phyloP scores from a whole-genome alignment of 768 basidiomycete species.

The Naganishia onofrii region DNA sequence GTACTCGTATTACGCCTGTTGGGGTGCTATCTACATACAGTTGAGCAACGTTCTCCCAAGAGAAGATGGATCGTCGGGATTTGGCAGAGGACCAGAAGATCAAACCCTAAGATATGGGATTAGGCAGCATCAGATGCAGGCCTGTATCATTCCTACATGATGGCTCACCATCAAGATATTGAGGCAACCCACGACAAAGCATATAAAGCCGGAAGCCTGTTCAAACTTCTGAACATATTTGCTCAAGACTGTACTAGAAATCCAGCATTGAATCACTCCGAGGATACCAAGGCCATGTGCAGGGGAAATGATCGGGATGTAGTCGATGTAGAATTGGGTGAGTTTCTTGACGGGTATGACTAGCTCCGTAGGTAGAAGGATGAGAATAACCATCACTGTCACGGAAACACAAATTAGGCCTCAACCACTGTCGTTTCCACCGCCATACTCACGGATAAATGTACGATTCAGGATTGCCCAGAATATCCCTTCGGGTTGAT shows the following conservation, averaged over 20 bases:
- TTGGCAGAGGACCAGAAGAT: conserved; percentile 43
- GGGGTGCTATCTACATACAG: conserved; percentile 35
- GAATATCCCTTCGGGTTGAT: conserved; percentile 84
- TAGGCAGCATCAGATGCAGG: conserved; percentile 61
- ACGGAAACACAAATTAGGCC: not conserved
- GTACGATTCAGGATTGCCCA: conserved; percentile 86
- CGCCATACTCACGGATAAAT: conserved; percentile 60
- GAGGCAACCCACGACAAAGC: conserved; percentile 85
- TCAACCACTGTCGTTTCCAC: not conserved
- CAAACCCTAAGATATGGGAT: conserved; percentile 50
- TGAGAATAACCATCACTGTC: conserved; percentile 68
- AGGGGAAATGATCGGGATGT: conserved; percentile 80
- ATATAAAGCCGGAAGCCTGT: conserved; percentile 84
- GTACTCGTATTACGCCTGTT: not conserved
- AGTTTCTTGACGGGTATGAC: conserved; percentile 64
- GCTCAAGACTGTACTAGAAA: conserved; percentile 59
- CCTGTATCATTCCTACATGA: conserved; percentile 43
- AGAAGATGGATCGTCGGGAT: conserved; percentile 52
- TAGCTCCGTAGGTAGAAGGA: conserved; percentile 73
- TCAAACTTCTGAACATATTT: conserved; percentile 78
- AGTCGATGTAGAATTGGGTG: conserved; percentile 67
- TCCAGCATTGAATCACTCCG: conserved; percentile 84
- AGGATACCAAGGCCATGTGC: conserved; percentile 81
- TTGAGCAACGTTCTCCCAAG: conserved; percentile 50
- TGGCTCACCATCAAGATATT: conserved; percentile 63